Conservation (phyloP, 192 early-diverging fungal genomes). For the Mortierella alpina region DNA sequence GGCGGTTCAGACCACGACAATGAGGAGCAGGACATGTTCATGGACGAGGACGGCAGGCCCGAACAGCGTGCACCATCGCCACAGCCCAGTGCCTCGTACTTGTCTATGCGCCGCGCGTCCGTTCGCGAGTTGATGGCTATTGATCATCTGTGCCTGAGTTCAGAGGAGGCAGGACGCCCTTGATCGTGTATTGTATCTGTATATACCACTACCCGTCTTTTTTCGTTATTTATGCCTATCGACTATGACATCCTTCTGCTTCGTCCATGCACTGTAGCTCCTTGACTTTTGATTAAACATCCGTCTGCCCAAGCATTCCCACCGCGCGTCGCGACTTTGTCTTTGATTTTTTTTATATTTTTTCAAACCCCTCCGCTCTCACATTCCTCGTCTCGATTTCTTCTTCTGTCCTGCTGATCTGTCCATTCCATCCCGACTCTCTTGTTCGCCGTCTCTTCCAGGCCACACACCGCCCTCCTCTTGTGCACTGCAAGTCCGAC, state of each 20-base stretch:
- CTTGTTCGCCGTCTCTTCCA: background rate
- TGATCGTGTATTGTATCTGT: too few species aligned
- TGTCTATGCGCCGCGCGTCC: constrained; percentile 44
- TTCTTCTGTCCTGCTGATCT: background rate
- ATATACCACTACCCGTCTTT: too few species aligned
- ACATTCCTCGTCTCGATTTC: background rate
- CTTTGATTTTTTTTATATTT: too few species aligned
- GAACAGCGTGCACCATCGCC: constrained; percentile 1
- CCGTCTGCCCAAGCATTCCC: too few species aligned
- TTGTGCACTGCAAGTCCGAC: background rate
- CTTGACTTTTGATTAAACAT: too few species aligned
- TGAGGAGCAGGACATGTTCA: constrained; percentile 5
- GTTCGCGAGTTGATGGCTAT: constrained; percentile 50
- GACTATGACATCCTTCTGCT: too few species aligned
- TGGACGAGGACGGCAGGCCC: constrained; percentile 1
- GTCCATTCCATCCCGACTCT: background rate
- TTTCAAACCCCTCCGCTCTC: background rate
- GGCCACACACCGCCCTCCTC: background rate
- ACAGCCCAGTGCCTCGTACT: constrained; percentile 7
- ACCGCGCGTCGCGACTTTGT: too few species aligned
- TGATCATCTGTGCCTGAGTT: constrained; percentile 45
- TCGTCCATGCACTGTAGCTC: too few species aligned
- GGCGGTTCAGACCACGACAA: constrained; percentile 14
- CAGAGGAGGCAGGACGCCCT: constrained; percentile 28
- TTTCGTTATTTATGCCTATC: too few species aligned